Evolutionary conservation across 352 stramenopile species (phyloP), one percentile per base, ranked within the genome.

Genomic region (Phytophthora megakarya): DNA sequence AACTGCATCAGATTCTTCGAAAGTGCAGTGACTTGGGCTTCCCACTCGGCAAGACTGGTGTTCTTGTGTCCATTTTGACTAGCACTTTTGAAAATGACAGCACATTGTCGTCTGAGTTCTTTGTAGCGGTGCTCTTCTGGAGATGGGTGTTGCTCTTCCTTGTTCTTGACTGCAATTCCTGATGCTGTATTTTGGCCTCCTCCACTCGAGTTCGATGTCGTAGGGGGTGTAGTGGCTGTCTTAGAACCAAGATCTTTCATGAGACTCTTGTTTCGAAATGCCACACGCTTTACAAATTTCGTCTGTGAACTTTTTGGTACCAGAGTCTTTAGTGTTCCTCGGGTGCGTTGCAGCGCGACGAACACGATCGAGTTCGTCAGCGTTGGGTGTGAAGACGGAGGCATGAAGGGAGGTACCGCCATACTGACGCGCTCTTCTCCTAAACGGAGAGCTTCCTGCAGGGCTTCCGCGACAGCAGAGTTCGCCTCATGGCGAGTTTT

Each of bases 281-380:
- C 61, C 8, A 88, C 37, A 3, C 76, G 76, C 52, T 88, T 86
- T 3, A 74, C 47, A 47, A 90, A 90, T 44, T 80, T 72, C 0
- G 73, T 73, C n/a, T 81, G 69, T 5, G 70, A 52, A 25, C 70
- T 83, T 65, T 79, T 81, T 0, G 76, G 68, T 15, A 86, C 63
- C 8, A 88, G 50, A 8, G 44, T 73, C 22, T 67, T 61, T 12
- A 84, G 49, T 2, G 69, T 62, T n/a, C 28, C 56, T 12, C 46
- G 67, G 2, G 70, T 77, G 21, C 72, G 74, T 9, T 74, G 63
- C 18, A 75, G 37, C 1, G 76, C 76, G 7, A 90, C 65, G 10
- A 33, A 59, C 8, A 65, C 52, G 2, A 80, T 72, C 1, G 76
- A 71, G 2, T 70, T 57, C 5, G 64, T 62, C 21, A 90, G 58